phyloP scores from a whole-genome alignment of 129 eudicot species.

The Artemisia annua region DNA sequence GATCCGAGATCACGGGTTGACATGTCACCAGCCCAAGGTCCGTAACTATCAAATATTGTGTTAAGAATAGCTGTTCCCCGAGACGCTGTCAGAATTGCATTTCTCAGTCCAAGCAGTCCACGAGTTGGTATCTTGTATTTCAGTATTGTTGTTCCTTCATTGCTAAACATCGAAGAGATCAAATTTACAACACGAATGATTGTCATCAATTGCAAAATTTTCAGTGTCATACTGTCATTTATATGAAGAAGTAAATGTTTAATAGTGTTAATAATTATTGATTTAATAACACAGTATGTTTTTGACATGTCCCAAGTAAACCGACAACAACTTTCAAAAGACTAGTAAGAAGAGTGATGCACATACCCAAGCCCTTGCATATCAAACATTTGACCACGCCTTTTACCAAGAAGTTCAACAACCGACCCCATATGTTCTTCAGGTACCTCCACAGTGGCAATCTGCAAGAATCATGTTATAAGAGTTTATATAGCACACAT shows the following conservation, averaged over 20 bases:
- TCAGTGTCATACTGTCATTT: background rate
- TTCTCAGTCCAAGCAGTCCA: constrained; percentile 89
- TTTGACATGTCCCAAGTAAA: too few species aligned
- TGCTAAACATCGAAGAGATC: constrained; percentile 31
- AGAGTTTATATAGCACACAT: background rate
- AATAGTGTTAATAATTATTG: background rate
- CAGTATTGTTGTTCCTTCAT: constrained; percentile 80
- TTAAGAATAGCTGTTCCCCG: constrained; percentile 96
- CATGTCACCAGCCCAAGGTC: constrained; percentile 95
- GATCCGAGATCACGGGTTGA: constrained; percentile 94
- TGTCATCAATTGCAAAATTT: constrained; percentile 1
- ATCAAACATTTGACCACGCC: constrained; percentile 95
- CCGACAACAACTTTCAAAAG: background rate
- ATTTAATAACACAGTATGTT: too few species aligned
- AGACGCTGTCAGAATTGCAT: constrained; percentile 84
- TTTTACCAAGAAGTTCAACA: constrained; percentile 92
- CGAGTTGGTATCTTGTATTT: constrained; percentile 94
- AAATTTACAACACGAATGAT: background rate
- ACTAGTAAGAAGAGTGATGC: background rate
- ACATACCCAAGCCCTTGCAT: constrained; percentile 90
- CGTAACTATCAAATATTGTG: constrained; percentile 92
- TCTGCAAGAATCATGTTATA: constrained; percentile 37
- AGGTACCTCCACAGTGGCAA: constrained; percentile 91
- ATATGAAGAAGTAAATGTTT: background rate
- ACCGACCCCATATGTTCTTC: constrained; percentile 84